Base-by-base conservation (phyloP, 768 basidiomycete genomes). In the Tricholoma flavovirens region DNA sequence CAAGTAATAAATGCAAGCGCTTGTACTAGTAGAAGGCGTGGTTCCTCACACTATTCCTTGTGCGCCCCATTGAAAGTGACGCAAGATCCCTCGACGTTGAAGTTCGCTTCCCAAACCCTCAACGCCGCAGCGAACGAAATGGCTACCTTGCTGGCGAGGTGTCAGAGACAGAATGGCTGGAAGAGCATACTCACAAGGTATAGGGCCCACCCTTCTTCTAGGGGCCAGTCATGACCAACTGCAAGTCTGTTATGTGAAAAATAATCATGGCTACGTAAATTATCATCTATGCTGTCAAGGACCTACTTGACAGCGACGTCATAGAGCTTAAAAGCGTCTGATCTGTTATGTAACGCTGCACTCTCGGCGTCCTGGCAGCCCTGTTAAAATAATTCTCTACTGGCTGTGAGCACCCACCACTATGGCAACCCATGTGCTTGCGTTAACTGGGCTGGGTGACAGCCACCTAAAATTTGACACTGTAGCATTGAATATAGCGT, bases 31-130 rank as follows among this genome's bases (percentile, higher is more conserved):
- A 17, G 15, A 43, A 29, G 56, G 14, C 55, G 40, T 26, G 38
- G 5, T 38, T 10, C 51, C 83, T 54, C 71, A 85, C 83, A 84
- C 84, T 57, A 88, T 83, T 26, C 86, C 87, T 56, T 78, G 78
- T 24, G 87, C 87, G 21, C 87, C 87, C 86, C 84, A 88, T 63
- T 87, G 85, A 4, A 79, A 70, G 62, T 88, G 85, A 7, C 83
- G 75, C 6, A 81, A 71, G 56, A 88, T 84, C 1, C 83, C 87
- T 30, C 85, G 79, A 42, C 81, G 75, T 56, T 87, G 87, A 4
- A 88, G 70, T 64, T 88, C 87, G 50, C 74, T 75, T 10, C 87
- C 88, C 1, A 90, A 73, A 5, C 81, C 80, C 67, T 83, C 84
- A 4, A 87, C 81, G 0, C 83, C 84, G 60, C 78, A 80, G 36